Conservation (phyloP, 1,284 basidiomycete genomes). For the Singerocomus inundabilis region DNA sequence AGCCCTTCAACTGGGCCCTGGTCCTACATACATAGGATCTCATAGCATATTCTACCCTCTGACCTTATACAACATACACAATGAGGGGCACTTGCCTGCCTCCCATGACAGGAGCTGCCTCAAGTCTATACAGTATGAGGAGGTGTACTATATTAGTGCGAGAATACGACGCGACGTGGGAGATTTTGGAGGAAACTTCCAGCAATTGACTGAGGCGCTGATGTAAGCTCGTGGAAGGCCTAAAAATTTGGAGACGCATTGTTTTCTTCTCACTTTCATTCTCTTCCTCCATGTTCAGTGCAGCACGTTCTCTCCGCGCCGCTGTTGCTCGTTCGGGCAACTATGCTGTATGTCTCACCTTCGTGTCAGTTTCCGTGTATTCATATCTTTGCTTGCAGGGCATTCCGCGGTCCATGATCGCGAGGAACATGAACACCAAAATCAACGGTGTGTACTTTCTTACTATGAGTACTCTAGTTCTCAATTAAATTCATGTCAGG, state of each 20-base stretch:
- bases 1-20: no score
- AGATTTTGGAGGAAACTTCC: constrained; percentile 18
- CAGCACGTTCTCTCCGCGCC: constrained; percentile 58
- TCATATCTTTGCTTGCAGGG: constrained; percentile 40
- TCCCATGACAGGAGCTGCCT: no score
- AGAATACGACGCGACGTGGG: constrained; percentile 4
- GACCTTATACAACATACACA: no score
- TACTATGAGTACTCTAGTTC: background rate
- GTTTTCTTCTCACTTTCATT: constrained; percentile 28
- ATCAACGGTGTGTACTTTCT: constrained; percentile 56
- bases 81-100: no score
- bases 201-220: constrained; percentile 27
- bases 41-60: no score
- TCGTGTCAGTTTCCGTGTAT: background rate
- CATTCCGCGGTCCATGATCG: constrained; percentile 66
- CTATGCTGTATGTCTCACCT: constrained; percentile 54
- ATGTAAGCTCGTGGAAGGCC: constrained; percentile 34
- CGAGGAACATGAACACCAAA: constrained; percentile 83
- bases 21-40: no score
- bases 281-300: constrained; percentile 60
- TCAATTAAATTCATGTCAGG: constrained; percentile 39
- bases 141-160: no score
- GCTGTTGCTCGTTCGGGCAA: constrained; percentile 58
- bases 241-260: constrained; percentile 44
- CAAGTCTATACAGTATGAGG: no score